Conservation (phyloP, 305 asterid species). For the Plantago coronopus region DNA sequence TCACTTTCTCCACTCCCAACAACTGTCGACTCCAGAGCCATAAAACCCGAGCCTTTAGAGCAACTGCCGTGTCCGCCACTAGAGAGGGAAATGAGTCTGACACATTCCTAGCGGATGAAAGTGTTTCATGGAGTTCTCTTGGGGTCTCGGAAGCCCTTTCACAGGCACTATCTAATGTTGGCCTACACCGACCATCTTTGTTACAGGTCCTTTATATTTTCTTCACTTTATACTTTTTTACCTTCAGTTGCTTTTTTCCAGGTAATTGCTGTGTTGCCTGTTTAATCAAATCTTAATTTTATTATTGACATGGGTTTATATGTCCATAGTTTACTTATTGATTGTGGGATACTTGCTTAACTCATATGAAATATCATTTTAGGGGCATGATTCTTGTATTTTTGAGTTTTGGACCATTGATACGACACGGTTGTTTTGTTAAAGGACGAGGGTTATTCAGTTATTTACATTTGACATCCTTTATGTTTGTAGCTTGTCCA, state of each 20-base stretch:
- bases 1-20: conserved; percentile 24
- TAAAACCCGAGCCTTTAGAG: conserved; percentile 42
- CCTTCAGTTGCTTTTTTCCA: conserved; percentile 1
- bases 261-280: too few species aligned
- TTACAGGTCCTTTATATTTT: conserved; percentile 67
- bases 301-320: too few species aligned
- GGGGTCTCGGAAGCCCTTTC: conserved; percentile 69
- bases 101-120: conserved; percentile 71
- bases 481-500: neutral
- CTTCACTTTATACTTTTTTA: neutral
- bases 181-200: conserved; percentile 72
- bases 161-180: conserved; percentile 53
- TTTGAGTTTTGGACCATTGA: too few species aligned
- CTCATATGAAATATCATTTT: too few species aligned
- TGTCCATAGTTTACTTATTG: too few species aligned
- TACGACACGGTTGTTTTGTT: too few species aligned
- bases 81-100: conserved; percentile 37
- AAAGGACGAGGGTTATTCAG: too few species aligned
- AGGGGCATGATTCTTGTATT: too few species aligned
- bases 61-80: conserved; percentile 29
- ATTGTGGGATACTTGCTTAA: too few species aligned
- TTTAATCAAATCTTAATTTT: too few species aligned
- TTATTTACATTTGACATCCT: neutral
- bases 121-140: conserved; percentile 73
- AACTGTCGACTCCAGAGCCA: conserved; percentile 23